Percentiles rank a stretch among this genome's conserved stretches.
phyloP scores from a whole-genome alignment of 129 eudicot genomes.

The Arctium lappa region DNA sequence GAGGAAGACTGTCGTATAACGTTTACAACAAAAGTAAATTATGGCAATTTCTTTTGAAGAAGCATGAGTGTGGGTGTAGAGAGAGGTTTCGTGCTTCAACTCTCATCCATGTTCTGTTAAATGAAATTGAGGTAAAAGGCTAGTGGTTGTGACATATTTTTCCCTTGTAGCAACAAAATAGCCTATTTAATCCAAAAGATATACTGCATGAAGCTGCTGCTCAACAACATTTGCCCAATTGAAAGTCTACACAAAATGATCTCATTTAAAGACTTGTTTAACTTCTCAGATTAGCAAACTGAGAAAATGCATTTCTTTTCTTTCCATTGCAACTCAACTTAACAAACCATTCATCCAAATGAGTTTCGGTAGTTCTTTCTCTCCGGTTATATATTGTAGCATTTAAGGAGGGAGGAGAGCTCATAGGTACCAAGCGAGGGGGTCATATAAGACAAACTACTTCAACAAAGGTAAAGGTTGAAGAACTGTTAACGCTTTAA shows the following conservation, averaged over 20 bases:
- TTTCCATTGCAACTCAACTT: slow-evolving; percentile 3
- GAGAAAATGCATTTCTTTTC: neutral
- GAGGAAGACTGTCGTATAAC: neutral
- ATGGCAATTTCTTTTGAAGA: slow-evolving; percentile 3
- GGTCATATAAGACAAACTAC: neutral
- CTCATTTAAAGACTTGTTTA: neutral
- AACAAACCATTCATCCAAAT: slow-evolving; percentile 4
- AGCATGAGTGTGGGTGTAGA: neutral
- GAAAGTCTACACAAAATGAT: neutral
- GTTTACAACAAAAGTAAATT: neutral
- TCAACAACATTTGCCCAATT: slow-evolving; percentile 2
- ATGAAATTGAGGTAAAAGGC: slow-evolving; percentile 7
- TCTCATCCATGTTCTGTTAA: neutral
- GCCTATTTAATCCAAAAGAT: neutral
- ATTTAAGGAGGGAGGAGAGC: neutral
- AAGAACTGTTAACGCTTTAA: neutral
- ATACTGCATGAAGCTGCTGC: slow-evolving; percentile 2
- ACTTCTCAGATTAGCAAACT: slow-evolving; percentile 10
- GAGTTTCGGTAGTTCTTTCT: neutral
- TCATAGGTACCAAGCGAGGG: neutral
- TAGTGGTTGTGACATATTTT: neutral
- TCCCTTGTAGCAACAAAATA: neutral
- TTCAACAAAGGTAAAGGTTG: neutral
- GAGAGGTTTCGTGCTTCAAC: neutral
- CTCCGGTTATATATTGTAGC: neutral